Percentiles rank a stretch among this genome's conserved stretches.
Evolutionary conservation across 495 filamentous ascomycete genomes (phyloP).

Genomic region (Durotheca rogersii): DNA sequence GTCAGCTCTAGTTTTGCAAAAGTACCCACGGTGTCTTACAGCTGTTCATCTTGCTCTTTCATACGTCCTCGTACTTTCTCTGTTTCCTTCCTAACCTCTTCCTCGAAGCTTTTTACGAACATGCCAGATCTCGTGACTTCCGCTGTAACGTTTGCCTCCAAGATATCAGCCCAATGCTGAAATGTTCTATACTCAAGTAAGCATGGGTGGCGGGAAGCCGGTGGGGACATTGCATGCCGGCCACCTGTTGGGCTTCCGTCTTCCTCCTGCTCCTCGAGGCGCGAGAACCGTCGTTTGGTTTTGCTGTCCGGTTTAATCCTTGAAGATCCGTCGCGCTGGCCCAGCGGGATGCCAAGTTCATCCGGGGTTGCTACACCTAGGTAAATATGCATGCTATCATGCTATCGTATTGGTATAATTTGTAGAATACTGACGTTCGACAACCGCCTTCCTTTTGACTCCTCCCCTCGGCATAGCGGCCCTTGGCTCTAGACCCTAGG

Average conservation of each 20-base stretch:
- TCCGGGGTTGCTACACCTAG: constrained; percentile 10
- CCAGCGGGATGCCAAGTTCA: constrained; percentile 8
- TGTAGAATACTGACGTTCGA: constrained; percentile 6
- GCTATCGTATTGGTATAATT: background rate
- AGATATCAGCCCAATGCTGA: constrained; percentile 27
- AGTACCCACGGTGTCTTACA: constrained; percentile 7
- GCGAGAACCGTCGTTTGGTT: constrained; percentile 27
- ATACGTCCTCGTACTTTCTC: constrained; percentile 15
- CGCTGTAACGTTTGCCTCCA: constrained; percentile 20
- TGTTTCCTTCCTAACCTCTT: constrained; percentile 13
- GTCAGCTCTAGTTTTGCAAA: background rate
- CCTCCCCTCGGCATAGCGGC: constrained; percentile 14
- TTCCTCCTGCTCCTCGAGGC: constrained; percentile 41
- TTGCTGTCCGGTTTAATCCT: constrained; percentile 10
- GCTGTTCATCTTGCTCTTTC: constrained; percentile 19
- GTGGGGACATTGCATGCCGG: constrained; percentile 24
- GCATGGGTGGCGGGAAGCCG: background rate
- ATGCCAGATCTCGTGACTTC: constrained; percentile 34
- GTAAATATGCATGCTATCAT: constrained; percentile 7
- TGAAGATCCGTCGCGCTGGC: constrained; percentile 3
- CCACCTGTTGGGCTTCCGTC: constrained; percentile 39
- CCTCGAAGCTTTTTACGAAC: constrained; percentile 33
- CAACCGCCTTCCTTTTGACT: constrained; percentile 13
- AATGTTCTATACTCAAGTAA: constrained; percentile 18
- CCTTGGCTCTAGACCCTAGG: background rate